Evolutionary conservation across 1,284 basidiomycete species (phyloP).

Genomic region (Ceratobasidium sp.): DNA sequence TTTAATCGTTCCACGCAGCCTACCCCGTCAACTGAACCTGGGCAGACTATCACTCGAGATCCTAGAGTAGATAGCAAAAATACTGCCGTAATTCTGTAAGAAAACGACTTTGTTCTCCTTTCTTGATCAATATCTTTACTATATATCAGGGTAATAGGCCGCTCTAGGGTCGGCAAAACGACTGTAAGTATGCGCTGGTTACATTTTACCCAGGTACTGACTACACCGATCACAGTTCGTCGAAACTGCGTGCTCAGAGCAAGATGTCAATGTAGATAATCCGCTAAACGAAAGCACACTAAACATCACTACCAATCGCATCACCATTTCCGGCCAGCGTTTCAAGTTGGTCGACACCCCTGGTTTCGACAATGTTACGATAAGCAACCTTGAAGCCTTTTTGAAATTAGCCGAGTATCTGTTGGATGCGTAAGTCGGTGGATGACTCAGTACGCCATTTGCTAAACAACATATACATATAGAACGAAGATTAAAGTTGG

Average conservation of each 20-base stretch:
- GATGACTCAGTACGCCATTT: too few species aligned
- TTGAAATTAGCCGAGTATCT: neutral
- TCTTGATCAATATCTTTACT: neutral
- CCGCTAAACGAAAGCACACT: neutral
- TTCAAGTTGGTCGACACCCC: slow-evolving; percentile 22
- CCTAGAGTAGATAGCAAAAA: neutral
- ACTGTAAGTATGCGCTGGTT: neutral
- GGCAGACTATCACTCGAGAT: neutral
- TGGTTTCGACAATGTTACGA: slow-evolving; percentile 6
- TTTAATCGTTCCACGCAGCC: too few species aligned
- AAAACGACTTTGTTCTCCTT: neutral
- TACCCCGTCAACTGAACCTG: neutral
- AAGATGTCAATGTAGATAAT: neutral
- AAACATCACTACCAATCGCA: neutral
- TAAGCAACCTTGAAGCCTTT: neutral
- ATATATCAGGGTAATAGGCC: neutral
- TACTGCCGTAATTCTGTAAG: neutral
- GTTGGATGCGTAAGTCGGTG: neutral
- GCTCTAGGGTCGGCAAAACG: neutral
- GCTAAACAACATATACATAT: too few species aligned
- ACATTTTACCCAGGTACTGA: neutral
- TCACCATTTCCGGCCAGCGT: neutral
- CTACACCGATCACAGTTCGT: neutral
- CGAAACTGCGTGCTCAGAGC: neutral
- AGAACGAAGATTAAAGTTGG: neutral